Evolutionary conservation across 108 stramenopile species (phyloP), one percentile per base, ranked within the genome.

Genomic region (Pseudonitzschia pungens): DNA sequence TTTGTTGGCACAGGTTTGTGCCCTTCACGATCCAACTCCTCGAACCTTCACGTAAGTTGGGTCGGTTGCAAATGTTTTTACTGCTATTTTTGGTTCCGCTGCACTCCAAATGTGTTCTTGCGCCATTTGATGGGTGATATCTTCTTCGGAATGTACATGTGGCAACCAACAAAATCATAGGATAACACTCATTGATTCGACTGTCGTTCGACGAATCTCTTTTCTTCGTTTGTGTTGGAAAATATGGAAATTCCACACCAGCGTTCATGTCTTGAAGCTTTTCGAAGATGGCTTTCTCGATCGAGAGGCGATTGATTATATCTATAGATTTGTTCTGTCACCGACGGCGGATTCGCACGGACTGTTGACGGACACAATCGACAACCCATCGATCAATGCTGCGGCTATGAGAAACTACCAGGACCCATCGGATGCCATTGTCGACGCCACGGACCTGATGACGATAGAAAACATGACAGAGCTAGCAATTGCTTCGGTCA

Each of bases 201-300:
- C 36, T 36, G 6, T 36, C 36, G 36, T 36, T 36, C 36, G 36
- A 2, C 36, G 2, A 6, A 36, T 6, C 36, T 6, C 6, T 36
- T 36, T 36, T 2, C 36, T 36, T 36, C 36, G 36, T 36, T 36
- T 36, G 4, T 36, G 36, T 36, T 6, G 36, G 6, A 36, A 36
- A 36, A 36, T 18, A 14, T 36, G 36, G 9, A 18, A 48, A 48
- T 11, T 10, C 45, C 42, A 43, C 42, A 29, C 0, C 60, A 62
- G 60, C 9, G 32, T 62, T 14, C 36, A 62, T 15, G 32, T 62
- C 12, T 40, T 97, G 56, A 84, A 84, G 33, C 70, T 97, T 48
- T 97, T 87, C 76, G 95, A 96, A 76, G 65, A 89, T 55, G 95
- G 94, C 3, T 90, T 97, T 44, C 68, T 97, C 59, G 97, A 96